These are phyloP conservation scores for Xylaria sp. DNA, from an alignment of 2,329 filamentous ascomycete genomes.

Conservation along the genomic window DNA sequence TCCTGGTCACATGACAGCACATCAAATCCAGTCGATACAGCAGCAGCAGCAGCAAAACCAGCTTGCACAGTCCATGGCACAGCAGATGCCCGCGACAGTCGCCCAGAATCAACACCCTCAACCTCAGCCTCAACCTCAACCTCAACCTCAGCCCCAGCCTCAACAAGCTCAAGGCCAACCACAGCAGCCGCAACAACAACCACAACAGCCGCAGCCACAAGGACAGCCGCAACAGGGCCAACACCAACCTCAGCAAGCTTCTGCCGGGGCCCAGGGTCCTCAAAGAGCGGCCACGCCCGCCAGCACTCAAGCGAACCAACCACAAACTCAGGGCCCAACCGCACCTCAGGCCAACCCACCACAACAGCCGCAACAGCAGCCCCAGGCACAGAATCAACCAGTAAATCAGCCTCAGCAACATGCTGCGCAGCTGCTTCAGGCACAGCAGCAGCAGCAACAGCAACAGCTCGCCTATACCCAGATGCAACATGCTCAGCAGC, in stretches of 20 bases:
- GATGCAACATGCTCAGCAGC: slow-evolving; percentile 50
- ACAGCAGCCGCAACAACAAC: slow-evolving; percentile 35
- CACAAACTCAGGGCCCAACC: slow-evolving; percentile 50
- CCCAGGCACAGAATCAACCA: slow-evolving; percentile 47
- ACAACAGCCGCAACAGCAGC: slow-evolving; percentile 52
- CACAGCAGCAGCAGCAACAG: slow-evolving; percentile 52
- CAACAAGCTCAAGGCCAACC: slow-evolving; percentile 43
- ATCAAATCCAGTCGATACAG: slow-evolving; percentile 56
- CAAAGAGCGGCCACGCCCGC: slow-evolving; percentile 39
- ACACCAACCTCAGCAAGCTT: slow-evolving; percentile 39
- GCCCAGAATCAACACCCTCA: slow-evolving; percentile 55
- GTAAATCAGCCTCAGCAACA: slow-evolving; percentile 48
- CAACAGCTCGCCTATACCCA: slow-evolving; percentile 50
- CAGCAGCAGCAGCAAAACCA: slow-evolving; percentile 40
- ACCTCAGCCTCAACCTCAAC: slow-evolving; percentile 47
- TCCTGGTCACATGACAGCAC: slow-evolving; percentile 54
- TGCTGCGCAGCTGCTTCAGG: slow-evolving; percentile 50
- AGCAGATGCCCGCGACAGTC: slow-evolving; percentile 51
- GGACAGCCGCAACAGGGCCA: slow-evolving; percentile 40
- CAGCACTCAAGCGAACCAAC: slow-evolving; percentile 44
- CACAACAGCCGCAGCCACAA: slow-evolving; percentile 31
- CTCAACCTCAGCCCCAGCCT: slow-evolving; percentile 35
- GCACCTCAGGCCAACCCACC: slow-evolving; percentile 41
- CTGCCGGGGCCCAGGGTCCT: slow-evolving; percentile 42
- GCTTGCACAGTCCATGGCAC: slow-evolving; percentile 52